Evolutionary conservation across 192 early-diverging fungal species (phyloP).

Genomic region (Jimgerdemannia flammicorona): DNA sequence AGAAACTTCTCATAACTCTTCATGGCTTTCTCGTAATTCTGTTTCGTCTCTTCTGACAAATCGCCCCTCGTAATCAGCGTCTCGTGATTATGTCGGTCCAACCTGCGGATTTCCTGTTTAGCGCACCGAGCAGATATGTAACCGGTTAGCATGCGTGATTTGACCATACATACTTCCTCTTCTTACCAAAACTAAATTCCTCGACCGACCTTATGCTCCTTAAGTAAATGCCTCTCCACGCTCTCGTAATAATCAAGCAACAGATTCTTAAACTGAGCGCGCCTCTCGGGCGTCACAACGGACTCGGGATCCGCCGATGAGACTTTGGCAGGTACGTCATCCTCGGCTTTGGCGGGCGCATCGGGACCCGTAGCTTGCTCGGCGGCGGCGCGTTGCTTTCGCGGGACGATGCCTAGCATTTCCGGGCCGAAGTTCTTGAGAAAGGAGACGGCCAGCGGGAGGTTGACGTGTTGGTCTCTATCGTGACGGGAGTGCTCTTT

Average conservation of each 20-base stretch:
- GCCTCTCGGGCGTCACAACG: conserved; percentile 30
- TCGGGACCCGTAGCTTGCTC: conserved; percentile 4
- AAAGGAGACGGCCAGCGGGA: conserved; percentile 48
- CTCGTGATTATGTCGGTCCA: conserved; percentile 76
- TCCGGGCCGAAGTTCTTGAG: conserved; percentile 51
- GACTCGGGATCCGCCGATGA: conserved; percentile 8
- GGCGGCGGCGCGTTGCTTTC: conserved; percentile 38
- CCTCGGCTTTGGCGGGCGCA: conserved; percentile 24
- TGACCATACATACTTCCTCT: too few species aligned
- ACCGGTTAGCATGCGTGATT: too few species aligned
- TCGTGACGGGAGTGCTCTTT: conserved; percentile 18
- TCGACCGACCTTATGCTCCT: conserved; percentile 56
- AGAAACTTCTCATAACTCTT: conserved; percentile 70
- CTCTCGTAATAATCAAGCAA: conserved; percentile 59
- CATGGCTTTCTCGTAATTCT: conserved; percentile 63
- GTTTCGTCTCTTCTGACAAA: conserved; percentile 73
- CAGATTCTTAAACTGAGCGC: conserved; percentile 39
- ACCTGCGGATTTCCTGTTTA: conserved; percentile 57
- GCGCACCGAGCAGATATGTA: background rate
- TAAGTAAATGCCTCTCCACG: conserved; percentile 54
- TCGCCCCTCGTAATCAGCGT: conserved; percentile 78
- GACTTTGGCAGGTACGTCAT: background rate
- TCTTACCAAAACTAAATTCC: too few species aligned
- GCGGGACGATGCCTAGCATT: conserved; percentile 40
- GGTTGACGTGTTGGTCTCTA: conserved; percentile 44